Conservation (phyloP, 306 rosid genomes). For the Pterocarpus macrocarpus region DNA sequence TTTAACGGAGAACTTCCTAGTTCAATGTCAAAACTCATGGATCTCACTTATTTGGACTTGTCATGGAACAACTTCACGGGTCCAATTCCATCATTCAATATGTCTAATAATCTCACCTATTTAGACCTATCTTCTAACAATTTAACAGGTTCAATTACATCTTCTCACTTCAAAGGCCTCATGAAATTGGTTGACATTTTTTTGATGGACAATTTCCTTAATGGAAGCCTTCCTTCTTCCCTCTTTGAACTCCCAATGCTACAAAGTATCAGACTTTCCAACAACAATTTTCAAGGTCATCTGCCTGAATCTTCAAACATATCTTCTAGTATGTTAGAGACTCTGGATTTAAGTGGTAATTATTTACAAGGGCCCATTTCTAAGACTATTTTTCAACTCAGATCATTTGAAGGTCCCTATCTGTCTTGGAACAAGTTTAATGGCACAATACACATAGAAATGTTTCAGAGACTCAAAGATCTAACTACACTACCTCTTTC, state of each 20-base stretch:
- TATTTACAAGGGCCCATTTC: constrained; percentile 56
- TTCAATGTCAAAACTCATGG: constrained; percentile 31
- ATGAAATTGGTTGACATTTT: not conserved
- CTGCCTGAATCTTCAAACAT: not conserved
- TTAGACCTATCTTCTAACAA: constrained; percentile 43
- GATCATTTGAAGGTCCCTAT: not conserved
- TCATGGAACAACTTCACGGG: not conserved
- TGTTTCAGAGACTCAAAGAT: constrained; percentile 12
- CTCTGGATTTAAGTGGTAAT: constrained; percentile 58
- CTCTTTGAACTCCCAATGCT: constrained; percentile 44
- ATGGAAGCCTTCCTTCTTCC: constrained; percentile 43
- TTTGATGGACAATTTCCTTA: constrained; percentile 21
- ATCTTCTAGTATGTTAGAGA: constrained; percentile 35
- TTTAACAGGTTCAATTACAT: constrained; percentile 13
- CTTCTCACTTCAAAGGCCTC: constrained; percentile 30
- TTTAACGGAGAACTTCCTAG: constrained; percentile 34
- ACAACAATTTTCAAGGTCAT: constrained; percentile 46
- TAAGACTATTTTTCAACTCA: constrained; percentile 21
- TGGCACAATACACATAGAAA: constrained; percentile 28
- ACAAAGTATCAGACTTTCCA: not conserved
- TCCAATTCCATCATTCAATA: constrained; percentile 42
- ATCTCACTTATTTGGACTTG: constrained; percentile 21
- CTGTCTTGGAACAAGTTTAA: constrained; percentile 60
- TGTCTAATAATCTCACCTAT: constrained; percentile 16
- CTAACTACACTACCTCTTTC: constrained; percentile 58